Evolutionary conservation across 139 green algal genomes (phyloP), one percentile per base, ranked within the genome.

Genomic region (Spirogloea muscicola): DNA sequence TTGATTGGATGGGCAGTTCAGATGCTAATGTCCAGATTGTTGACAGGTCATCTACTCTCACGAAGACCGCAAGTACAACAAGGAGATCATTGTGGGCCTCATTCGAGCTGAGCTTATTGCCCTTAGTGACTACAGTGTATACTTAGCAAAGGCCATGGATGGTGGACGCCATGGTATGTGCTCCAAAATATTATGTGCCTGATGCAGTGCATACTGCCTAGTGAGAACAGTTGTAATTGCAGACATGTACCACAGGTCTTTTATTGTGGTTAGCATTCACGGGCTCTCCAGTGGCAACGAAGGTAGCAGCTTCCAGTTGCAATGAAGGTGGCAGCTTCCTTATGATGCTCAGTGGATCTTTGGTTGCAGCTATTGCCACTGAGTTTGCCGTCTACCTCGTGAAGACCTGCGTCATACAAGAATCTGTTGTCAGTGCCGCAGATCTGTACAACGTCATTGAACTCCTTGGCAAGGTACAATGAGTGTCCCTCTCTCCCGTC

Each of bases 381-480:
- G 92, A 96, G 59, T 85, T 97, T 67, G 82, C 87, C 1, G 76
- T 93, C 43, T 79, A 94, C 68, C 62, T 96, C 13, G 58, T 96
- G 58, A 81, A 84, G 49, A 55, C 80, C 37, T 88, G 85, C 66
- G 76, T 90, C 13, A 65, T 79, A 7, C 64, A 79, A 9, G 84
- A 93, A 37, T 80, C 78, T 0, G 29, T 90, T 2, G 77, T 89
- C 6, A 60, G 58, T 1, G 72, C 82, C 9, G 51, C 76, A 3
- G 91, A 97, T 55, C 82, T 98, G 33, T 68, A 76, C 34, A 59
- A 64, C 68, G 33, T 80, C 36, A 48, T 94, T 31, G 90, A 96
- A 44, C 59, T 86, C 21, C 84, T 97, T 49, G 41, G 27, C 58
- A 83, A 85, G 77, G 52, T 76, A 49, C 7, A n/a, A n/a, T n/a